Evolutionary conservation across 140 eudicot genomes (phyloP), one percentile per base, ranked within the genome.

Genomic region (Artemisia princeps): DNA sequence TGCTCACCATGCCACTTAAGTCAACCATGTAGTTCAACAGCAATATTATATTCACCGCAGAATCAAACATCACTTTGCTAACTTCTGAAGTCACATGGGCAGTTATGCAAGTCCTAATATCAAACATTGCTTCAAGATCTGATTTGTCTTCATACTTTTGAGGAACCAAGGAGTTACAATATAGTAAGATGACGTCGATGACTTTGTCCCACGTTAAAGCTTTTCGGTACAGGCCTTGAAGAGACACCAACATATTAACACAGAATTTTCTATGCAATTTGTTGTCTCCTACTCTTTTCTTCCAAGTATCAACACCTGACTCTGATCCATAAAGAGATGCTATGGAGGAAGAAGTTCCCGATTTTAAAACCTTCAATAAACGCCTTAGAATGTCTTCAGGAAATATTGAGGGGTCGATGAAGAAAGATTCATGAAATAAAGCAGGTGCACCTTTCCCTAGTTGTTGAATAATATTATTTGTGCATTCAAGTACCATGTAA

Each of bases 1-100:
- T 14, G 52, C 90, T 76, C 26, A 91, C 97, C 96, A 83, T 95
- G 53, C 96, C 89, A 65, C 96, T 86, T 58, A 85, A 76, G 82
- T 87, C 80, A 72, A 79, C 81, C 84, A 92, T 74, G 79, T 92
- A 92, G 79, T 73, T 80, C 50, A 87, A 82, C 66, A 92, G 83
- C 80, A 88, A 64, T 46, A 85, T 81, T 56, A 92, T 72, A 67
- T 83, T 86, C 70, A 85, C 65, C 37, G 90, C 89, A 74, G 92
- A 85, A 71, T 92, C 96, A 74, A 92, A 88, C 92, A 92, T 85
- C 78, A 81, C 84, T 80, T 78, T 84, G 28, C 96, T 81, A 80
- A 92, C 80, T 75, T 92, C 96, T 54, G 92, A 77, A 50, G 92
- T 87, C 64, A 92, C 87, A 69, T 92, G 96, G 24, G 88, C 92